Conservation (phyloP, 768 basidiomycete species). For the Rickenella mellea region DNA sequence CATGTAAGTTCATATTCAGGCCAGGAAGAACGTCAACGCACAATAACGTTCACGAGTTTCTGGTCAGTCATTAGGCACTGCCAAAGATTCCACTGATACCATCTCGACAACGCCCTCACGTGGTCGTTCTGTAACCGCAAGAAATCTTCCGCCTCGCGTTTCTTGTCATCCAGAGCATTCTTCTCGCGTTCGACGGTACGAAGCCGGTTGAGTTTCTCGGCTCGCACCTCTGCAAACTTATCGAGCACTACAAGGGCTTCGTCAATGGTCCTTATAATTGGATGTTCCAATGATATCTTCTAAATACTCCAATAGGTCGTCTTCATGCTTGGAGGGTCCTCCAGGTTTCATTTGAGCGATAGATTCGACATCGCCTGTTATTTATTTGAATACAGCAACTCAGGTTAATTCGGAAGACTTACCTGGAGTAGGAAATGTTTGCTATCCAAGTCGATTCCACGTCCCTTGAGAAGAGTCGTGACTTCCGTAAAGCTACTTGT, state of each 20-base stretch:
- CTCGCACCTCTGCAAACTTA: constrained; percentile 68
- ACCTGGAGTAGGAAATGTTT: constrained; percentile 97
- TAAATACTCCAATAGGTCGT: constrained; percentile 92
- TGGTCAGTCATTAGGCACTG: constrained; percentile 55
- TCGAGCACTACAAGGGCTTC: constrained; percentile 76
- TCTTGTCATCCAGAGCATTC: constrained; percentile 73
- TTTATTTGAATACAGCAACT: background rate
- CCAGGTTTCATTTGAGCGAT: constrained; percentile 99
- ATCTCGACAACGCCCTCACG: constrained; percentile 57
- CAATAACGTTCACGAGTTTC: constrained; percentile 47
- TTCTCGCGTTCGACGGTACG: constrained; percentile 91
- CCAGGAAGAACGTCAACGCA: constrained; percentile 25
- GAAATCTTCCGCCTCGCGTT: constrained; percentile 85
- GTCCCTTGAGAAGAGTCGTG: constrained; percentile 78
- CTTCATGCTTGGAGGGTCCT: constrained; percentile 85
- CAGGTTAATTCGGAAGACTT: no score
- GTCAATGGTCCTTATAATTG: constrained; percentile 84
- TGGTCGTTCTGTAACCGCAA: constrained; percentile 76
- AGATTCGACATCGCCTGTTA: constrained; percentile 88
- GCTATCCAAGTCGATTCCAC: constrained; percentile 94
- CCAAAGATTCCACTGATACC: constrained; percentile 82
- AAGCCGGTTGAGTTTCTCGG: constrained; percentile 77
- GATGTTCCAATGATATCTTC: constrained; percentile 98
- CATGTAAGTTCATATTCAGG: background rate
- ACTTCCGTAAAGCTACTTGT: constrained; percentile 81